Evolutionary conservation across 192 early-diverging fungal genomes (phyloP), one percentile per base, ranked within the genome.

Genomic region (Pilaira anomala): DNA sequence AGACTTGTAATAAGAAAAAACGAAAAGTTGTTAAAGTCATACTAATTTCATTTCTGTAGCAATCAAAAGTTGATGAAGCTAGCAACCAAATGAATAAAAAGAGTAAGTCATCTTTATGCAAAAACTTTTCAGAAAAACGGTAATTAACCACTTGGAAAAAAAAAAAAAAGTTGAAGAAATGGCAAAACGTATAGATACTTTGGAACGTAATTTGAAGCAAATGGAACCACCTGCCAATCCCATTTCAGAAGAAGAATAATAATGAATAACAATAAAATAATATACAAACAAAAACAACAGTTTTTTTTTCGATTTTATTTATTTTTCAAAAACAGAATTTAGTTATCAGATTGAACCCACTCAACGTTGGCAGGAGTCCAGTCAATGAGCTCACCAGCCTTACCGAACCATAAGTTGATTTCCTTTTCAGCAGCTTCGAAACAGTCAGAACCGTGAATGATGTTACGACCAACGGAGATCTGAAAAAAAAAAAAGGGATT

Each of bases 361-460:
- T 87, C 85, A 58, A 69, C 83, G 65, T 86, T 82, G 60, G 80
- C 78, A 50, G 82, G 79, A n/a, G 71, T 57, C 87, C 85, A 88
- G 66, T 81, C 62, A 64, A 77, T 69, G 28, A 88, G 66, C 69
- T 87, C 87, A 72, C 79, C 79, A 63, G 79, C 75, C 62, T 80
- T 75, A 56, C 53, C 53, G 68, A 91, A 91, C 89, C 89, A 91
- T 63, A 92, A 75, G 22, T 69, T 68, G 33, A 94, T 93, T 69
- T 93, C 91, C 76, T 83, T 87, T 67, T 85, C 76, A 45, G 92
- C 92, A 76, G 80, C 83, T 69, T 93, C 93, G 36, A 87, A 86
- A 55, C 85, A 86, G 72, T 95, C 93, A 60, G 89, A 91, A 65
- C 90, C 93, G 79, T 94, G 92, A 79, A 91, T 86, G 69, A 89